phyloP scores from a whole-genome alignment of 2,329 filamentous ascomycete species.

The Colletotrichum zoysiae region DNA sequence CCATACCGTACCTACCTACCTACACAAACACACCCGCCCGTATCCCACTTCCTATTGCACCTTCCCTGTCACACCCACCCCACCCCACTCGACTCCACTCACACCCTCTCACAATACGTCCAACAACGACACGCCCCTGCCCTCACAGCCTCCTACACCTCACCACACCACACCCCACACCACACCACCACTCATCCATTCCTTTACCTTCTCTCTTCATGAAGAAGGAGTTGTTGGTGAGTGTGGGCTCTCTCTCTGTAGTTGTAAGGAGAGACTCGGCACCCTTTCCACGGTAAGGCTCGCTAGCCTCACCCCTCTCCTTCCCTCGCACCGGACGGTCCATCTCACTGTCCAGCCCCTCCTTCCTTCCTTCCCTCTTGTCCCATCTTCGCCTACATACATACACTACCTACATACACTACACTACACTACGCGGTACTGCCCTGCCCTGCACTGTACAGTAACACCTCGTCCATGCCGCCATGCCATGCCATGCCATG shows the following conservation, averaged over 20 bases:
- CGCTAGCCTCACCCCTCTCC: constrained; percentile 18
- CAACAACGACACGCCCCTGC: constrained; percentile 1
- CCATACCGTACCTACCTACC: too few species aligned
- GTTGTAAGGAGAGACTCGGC: background rate
- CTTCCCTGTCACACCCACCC: background rate
- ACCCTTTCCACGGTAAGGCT: constrained; percentile 21
- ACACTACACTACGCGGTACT: too few species aligned
- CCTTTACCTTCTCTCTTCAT: constrained; percentile 2
- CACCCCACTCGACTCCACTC: background rate
- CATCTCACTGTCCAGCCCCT: constrained; percentile 27
- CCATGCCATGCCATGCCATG: constrained; percentile 12
- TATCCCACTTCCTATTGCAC: background rate
- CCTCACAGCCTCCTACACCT: background rate
- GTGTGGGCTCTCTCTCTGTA: too few species aligned
- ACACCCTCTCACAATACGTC: too few species aligned
- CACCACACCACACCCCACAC: too few species aligned
- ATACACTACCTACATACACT: too few species aligned
- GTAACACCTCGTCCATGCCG: constrained; percentile 7
- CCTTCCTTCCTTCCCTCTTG: constrained; percentile 1
- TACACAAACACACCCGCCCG: background rate
- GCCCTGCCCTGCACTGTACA: constrained; percentile 8
- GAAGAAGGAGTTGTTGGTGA: too few species aligned
- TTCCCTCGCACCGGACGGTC: too few species aligned
- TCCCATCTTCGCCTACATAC: constrained; percentile 16
- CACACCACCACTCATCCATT: too few species aligned